Percentiles rank a stretch among this genome's conserved stretches.
Conservation (phyloP, 345 rosid genomes). For the Arabidopsis suecica region DNA sequence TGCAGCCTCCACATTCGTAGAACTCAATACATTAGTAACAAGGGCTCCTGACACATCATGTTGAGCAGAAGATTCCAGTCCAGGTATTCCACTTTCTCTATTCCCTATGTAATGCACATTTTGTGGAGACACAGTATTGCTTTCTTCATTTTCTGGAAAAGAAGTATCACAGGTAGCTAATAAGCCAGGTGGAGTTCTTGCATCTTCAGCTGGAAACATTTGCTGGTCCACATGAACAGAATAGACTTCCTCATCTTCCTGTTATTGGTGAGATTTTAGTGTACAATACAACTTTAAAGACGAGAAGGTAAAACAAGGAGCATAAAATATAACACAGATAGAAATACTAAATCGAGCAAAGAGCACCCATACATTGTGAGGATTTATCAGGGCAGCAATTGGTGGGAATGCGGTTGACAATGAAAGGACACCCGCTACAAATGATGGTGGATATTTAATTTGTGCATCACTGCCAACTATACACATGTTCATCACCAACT, state of each 20-base stretch:
- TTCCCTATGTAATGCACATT: conserved; percentile 52
- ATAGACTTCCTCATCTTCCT: conserved; percentile 57
- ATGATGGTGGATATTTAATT: conserved; percentile 77
- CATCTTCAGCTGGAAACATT: conserved; percentile 56
- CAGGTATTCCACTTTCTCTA: conserved; percentile 79
- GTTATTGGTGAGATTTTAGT: conserved; percentile 47
- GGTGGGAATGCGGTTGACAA: conserved; percentile 79
- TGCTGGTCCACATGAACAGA: conserved; percentile 46
- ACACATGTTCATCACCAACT: conserved; percentile 62
- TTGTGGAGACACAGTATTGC: conserved; percentile 45
- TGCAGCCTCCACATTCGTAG: conserved; percentile 63
- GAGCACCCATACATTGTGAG: conserved; percentile 50
- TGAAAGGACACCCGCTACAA: conserved; percentile 74
- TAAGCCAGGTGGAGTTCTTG: conserved; percentile 49
- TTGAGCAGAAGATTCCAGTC: conserved; percentile 69
- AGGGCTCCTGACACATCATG: conserved; percentile 60
- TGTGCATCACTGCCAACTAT: conserved; percentile 68
- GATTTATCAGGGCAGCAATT: conserved; percentile 60
- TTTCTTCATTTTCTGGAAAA: conserved; percentile 52
- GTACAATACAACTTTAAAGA: conserved; percentile 34
- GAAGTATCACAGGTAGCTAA: conserved; percentile 54
- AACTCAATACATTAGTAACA: conserved; percentile 62
- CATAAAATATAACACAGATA: conserved; percentile 12
- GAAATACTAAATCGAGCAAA: conserved; percentile 15
- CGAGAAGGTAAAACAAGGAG: conserved; percentile 31